phyloP scores from a whole-genome alignment of 1,139 yeast species.

The Hansenula sp. region DNA sequence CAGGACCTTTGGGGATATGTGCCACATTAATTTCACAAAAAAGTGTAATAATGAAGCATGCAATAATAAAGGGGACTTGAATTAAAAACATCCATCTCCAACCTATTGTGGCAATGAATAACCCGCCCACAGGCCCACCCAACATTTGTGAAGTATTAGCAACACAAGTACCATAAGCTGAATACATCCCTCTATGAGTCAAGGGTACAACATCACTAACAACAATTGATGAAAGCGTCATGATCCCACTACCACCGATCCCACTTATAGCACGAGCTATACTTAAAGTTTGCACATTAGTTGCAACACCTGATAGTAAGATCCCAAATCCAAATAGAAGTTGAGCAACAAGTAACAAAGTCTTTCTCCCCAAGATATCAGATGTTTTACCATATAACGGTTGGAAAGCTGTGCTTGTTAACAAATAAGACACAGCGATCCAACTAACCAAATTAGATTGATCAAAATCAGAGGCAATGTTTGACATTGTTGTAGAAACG shows the following conservation, averaged over 20 bases:
- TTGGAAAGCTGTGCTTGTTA: conserved; percentile 64
- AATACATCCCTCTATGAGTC: conserved; percentile 44
- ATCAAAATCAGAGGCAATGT: conserved; percentile 57
- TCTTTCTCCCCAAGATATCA: conserved; percentile 48
- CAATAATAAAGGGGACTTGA: conserved; percentile 61
- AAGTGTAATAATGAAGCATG: conserved; percentile 31
- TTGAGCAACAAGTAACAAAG: conserved; percentile 38
- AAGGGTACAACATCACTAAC: conserved; percentile 47
- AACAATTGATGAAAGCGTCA: conserved; percentile 41
- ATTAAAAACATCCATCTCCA: conserved; percentile 68
- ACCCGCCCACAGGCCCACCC: conserved; percentile 74
- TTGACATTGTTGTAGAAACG: conserved; percentile 60
- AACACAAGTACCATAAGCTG: conserved; percentile 57
- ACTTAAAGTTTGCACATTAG: conserved; percentile 36
- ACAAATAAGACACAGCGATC: conserved; percentile 62
- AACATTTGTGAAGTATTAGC: conserved; percentile 65
- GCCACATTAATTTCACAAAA: conserved; percentile 26
- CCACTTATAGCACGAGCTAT: conserved; percentile 49
- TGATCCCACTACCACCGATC: conserved; percentile 49
- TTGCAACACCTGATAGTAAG: conserved; percentile 38
- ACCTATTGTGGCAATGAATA: conserved; percentile 66
- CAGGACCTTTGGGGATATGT: conserved; percentile 30
- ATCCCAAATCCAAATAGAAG: conserved; percentile 41
- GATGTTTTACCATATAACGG: conserved; percentile 60
- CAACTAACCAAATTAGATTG: conserved; percentile 56